Evolutionary conservation across 2,329 filamentous ascomycete species (phyloP), one percentile per base, ranked within the genome.

Genomic region (Penicillium crustosum): DNA sequence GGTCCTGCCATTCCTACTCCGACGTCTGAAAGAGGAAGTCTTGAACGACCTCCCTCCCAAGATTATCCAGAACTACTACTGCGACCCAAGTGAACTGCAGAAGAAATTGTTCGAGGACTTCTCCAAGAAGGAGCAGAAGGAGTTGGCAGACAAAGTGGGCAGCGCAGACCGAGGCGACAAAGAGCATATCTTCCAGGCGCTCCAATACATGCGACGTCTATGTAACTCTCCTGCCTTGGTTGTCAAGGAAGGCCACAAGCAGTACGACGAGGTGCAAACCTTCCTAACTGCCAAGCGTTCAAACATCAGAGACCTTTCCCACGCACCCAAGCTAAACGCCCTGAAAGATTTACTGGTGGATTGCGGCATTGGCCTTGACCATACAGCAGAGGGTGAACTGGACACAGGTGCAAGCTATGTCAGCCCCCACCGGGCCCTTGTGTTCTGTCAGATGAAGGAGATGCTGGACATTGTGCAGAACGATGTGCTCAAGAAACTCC

Each of bases 391-490:
- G 63, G 80, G 79, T 21, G 80, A 82, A 42, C 73, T 89, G 13
- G 82, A 83, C 17, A 81, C 83, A 1, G 84, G 82, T 57, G 82
- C 84, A 49, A 86, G 91, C 73, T 95, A 93, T 41, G 95, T 99
- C 73, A 96, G 94, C 61, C 94, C 93, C 31, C 94, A 99, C 73
- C 90, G 94, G 44, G 95, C 94, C 0, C 85, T 99, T 29, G 89
- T 99, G 65, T 99, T 99, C 82, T 99, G 94, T 70, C 94, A 99
- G 74, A 97, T 99, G 91, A 99, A 99, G 78, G 94, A 99, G 75
- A 99, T 99, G 95, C 83, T 99, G 25, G 94, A 99, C 75, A 97
- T 99, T 86, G 95, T 99, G 2, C 93, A 97, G 72, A 91, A 89
- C 68, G 93, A 93, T 57, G 94, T 99, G 1, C 79, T 99, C 39